Conservation (phyloP, 1,284 basidiomycete genomes). For the Retiboletus flavoniger region DNA sequence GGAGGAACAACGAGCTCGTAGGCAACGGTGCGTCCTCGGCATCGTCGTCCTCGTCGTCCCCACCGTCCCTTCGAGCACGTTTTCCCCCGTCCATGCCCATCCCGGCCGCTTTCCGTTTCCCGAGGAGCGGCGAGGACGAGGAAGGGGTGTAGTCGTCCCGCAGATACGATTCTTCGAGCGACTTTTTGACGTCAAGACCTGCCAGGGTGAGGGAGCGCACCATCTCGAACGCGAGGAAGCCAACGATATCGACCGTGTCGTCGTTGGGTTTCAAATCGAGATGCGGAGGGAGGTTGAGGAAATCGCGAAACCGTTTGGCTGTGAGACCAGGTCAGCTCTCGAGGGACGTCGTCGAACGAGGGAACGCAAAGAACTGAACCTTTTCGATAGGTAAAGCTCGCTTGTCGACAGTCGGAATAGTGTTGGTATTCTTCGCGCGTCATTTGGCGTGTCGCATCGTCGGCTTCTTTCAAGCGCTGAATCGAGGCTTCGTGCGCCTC, state of each 20-base stretch:
- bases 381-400: slow-evolving; percentile 96
- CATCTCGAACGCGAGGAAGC: slow-evolving; percentile 97
- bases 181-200: slow-evolving; percentile 78
- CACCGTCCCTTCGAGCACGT: slow-evolving; percentile 46
- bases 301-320: slow-evolving; percentile 96
- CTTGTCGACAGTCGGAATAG: slow-evolving; percentile 96
- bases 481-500: slow-evolving; percentile 95
- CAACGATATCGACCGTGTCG: slow-evolving; percentile 95
- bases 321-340: slow-evolving; percentile 1
- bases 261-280: slow-evolving; percentile 92
- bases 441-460: slow-evolving; percentile 95
- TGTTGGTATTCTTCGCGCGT: slow-evolving; percentile 96
- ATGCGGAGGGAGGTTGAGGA: slow-evolving; percentile 86
- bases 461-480: slow-evolving; percentile 88
- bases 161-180: slow-evolving; percentile 47
- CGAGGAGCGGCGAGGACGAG: slow-evolving; percentile 53
- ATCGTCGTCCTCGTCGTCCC: slow-evolving; percentile 59
- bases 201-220: slow-evolving; percentile 89
- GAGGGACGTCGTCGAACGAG: neutral
- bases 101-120: slow-evolving; percentile 62
- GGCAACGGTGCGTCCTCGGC: slow-evolving; percentile 60
- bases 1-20: slow-evolving; percentile 71
- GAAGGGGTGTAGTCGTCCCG: slow-evolving; percentile 52
- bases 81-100: slow-evolving; percentile 52
- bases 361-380: slow-evolving; percentile 41